Conservation (phyloP, 805 yeast genomes). For the Wickerhamiella lipophila region DNA sequence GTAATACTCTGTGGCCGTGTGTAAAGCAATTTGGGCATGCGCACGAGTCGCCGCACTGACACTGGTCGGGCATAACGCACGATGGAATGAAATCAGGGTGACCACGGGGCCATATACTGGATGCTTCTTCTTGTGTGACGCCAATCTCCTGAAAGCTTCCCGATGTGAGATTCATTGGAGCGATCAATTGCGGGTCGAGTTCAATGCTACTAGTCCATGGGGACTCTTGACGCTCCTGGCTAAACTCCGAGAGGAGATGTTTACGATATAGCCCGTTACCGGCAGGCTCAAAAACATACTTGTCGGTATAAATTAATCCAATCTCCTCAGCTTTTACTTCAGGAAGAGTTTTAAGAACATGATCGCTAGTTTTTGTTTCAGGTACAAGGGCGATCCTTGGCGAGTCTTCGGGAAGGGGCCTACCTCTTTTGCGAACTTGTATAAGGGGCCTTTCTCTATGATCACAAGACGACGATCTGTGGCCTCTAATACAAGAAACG, state of each 20-base stretch:
- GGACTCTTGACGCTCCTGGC: background rate
- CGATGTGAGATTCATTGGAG: slow-evolving; percentile 27
- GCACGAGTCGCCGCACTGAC: slow-evolving; percentile 30
- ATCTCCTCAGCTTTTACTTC: slow-evolving; percentile 14
- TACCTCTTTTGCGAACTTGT: slow-evolving; percentile 79
- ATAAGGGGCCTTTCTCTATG: slow-evolving; percentile 71
- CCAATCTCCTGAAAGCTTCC: slow-evolving; percentile 19
- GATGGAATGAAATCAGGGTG: slow-evolving; percentile 24
- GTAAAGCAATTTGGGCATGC: slow-evolving; percentile 28
- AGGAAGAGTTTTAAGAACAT: background rate
- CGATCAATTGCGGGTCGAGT: slow-evolving; percentile 24
- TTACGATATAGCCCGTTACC: slow-evolving; percentile 27
- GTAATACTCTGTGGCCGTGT: slow-evolving; percentile 11
- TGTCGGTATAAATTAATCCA: slow-evolving; percentile 18
- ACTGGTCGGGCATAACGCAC: slow-evolving; percentile 30
- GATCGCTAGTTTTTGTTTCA: background rate
- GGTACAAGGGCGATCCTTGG: slow-evolving; percentile 40
- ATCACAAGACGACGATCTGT: slow-evolving; percentile 73
- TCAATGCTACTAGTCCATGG: background rate
- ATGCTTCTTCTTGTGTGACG: slow-evolving; percentile 21
- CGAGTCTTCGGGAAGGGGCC: slow-evolving; percentile 54
- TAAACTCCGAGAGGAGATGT: background rate
- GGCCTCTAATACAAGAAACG: slow-evolving; percentile 70
- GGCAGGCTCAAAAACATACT: slow-evolving; percentile 25
- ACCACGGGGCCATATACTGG: slow-evolving; percentile 20